Base-by-base conservation (phyloP, 2,329 filamentous ascomycete genomes). In the Leptographium galeiforme region DNA sequence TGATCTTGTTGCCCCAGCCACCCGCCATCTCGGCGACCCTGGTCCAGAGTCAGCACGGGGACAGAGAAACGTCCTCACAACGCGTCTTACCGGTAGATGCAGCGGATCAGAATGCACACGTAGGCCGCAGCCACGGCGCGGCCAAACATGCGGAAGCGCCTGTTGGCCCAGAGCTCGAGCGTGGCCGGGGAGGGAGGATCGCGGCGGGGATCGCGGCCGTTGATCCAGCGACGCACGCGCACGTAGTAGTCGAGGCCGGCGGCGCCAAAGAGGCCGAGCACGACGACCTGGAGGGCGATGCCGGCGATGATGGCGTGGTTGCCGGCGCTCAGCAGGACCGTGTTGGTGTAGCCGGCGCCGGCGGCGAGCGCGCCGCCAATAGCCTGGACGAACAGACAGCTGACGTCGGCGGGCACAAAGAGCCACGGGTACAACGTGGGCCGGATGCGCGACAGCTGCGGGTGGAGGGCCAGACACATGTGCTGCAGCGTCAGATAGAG, bases 401-500 rank as follows among this genome's bases (percentile, higher is more conserved):
- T 74, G 19, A 81, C 65, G 63, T 82, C 79, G 63, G 74, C 75
- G 52, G 75, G 74, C n/a, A 80, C 73, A 66, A 81, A 81, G 66
- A 80, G 66, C 60, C 72, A 69, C 5, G 78, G 77, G 63, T 78
- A 80, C 59, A 70, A 69, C n/a, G 63, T 65, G 18, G 77, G 72
- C 4, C 68, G 68, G 54, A 81, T 60, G 57, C 74, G 72, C n/a
- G 76, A 79, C 52, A 77, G 67, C 40, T 59, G 45, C 10, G 76
- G 71, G 64, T 68, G 70, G 56, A 79, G 68, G 48, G 70, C 65
- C 38, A 77, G 66, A 55, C 74, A 71, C 58, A 78, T 64, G 68
- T 82, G 79, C 64, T 81, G 80, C 55, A 84, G 74, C 4, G 77
- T 81, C 32, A 84, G 73, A 68, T 84, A 84, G 64, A 84, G 76